A percentile compares a stretch with the other conserved stretches of the same genome.
Evolutionary conservation across 805 yeast genomes (phyloP).

Genomic region (Candida stauntonica): DNA sequence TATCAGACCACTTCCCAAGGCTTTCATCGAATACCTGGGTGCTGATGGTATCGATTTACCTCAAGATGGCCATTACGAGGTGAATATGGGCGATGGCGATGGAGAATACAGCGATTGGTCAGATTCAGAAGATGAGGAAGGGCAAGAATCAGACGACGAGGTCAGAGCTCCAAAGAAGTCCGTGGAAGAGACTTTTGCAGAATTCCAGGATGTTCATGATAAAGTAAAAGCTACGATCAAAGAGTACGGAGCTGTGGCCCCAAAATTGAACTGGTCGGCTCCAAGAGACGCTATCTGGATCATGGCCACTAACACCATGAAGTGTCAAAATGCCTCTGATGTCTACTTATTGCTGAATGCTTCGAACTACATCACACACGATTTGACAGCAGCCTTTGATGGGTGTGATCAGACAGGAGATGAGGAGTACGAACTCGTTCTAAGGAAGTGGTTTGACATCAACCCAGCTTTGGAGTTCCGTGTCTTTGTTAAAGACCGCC

Average conservation of each 20-base stretch:
- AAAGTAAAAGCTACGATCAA: constrained; percentile 42
- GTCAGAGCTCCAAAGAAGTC: constrained; percentile 18
- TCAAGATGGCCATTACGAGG: constrained; percentile 35
- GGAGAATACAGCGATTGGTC: constrained; percentile 79
- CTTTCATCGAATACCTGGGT: constrained; percentile 54
- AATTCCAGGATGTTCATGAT: constrained; percentile 59
- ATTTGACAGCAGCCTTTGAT: constrained; percentile 68
- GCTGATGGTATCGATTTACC: constrained; percentile 70
- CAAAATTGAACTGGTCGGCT: constrained; percentile 95
- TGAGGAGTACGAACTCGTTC: constrained; percentile 52
- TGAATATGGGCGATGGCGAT: constrained; percentile 40
- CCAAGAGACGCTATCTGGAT: constrained; percentile 97
- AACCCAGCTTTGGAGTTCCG: constrained; percentile 93
- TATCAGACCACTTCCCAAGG: constrained; percentile 52
- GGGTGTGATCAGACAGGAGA: constrained; percentile 29
- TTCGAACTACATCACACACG: constrained; percentile 85
- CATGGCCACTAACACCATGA: constrained; percentile 66
- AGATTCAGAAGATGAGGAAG: constrained; percentile 30
- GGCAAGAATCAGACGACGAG: constrained; percentile 24
- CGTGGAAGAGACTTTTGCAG: constrained; percentile 26
- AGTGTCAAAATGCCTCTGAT: constrained; percentile 69
- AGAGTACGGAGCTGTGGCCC: constrained; percentile 61
- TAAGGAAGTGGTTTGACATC: constrained; percentile 77
- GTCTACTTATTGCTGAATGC: constrained; percentile 78
- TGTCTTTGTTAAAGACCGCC: constrained; percentile 64